These are phyloP conservation scores for Penicillium paradoxum DNA, from an alignment of 495 filamentous ascomycete species.

Conservation along the genomic window DNA sequence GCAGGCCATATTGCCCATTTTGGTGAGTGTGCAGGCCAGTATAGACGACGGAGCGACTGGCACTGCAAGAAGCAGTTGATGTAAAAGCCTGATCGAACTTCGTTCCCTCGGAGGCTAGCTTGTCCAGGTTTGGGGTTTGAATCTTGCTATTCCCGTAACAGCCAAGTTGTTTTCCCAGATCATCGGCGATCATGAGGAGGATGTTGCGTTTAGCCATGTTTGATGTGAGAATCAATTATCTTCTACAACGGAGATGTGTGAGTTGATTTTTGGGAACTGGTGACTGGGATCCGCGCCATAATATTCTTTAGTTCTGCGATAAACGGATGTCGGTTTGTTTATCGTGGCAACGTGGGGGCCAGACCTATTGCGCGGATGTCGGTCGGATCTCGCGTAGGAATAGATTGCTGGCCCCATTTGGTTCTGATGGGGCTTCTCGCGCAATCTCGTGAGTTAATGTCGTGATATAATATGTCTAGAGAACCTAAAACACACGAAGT, in stretches of 20 bases:
- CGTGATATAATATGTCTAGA: no score
- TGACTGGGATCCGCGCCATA: not conserved
- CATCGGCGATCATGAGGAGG: conserved; percentile 40
- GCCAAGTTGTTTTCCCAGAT: conserved; percentile 36
- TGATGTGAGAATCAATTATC: not conserved
- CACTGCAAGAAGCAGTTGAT: conserved; percentile 44
- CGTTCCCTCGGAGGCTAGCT: conserved; percentile 31
- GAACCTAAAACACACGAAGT: no score
- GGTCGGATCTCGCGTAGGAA: not conserved
- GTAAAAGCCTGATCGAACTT: conserved; percentile 38
- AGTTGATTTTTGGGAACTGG: not conserved
- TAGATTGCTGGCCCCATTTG: not conserved
- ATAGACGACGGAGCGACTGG: conserved; percentile 40
- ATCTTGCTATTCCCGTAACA: conserved; percentile 35
- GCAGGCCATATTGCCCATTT: conserved; percentile 43
- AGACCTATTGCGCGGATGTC: no score
- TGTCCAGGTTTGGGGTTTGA: conserved; percentile 37
- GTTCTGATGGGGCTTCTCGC: not conserved
- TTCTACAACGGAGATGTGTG: not conserved
- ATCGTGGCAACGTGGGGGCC: no score
- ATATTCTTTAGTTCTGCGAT: conserved; percentile 1
- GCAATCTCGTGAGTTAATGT: not conserved
- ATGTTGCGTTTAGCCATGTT: conserved; percentile 29
- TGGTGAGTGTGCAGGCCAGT: conserved; percentile 45
- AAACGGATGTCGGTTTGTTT: conserved; percentile 6